These are phyloP conservation scores for Boletus reticulatus DNA, from an alignment of 768 basidiomycete genomes.

Conservation along the genomic window DNA sequence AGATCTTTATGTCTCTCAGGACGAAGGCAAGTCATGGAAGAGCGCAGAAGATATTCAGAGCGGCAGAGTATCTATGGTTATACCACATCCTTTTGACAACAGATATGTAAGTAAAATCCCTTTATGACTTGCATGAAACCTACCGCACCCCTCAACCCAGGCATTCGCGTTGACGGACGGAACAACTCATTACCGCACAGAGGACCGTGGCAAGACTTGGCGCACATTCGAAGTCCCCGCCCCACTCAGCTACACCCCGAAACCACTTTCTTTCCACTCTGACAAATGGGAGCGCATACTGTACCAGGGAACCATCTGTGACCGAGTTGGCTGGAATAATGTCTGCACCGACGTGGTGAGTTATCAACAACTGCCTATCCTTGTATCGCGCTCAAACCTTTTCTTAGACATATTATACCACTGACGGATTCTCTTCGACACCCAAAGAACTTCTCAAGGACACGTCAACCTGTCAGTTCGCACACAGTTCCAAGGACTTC, in stretches of 20 bases:
- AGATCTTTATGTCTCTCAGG: slow-evolving; percentile 71
- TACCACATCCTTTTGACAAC: slow-evolving; percentile 87
- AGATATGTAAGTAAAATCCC: slow-evolving; percentile 50
- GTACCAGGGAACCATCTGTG: slow-evolving; percentile 74
- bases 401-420: slow-evolving; percentile 83
- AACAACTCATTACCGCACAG: slow-evolving; percentile 83
- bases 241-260: slow-evolving; percentile 37
- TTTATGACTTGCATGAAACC: not conserved
- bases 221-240: slow-evolving; percentile 74
- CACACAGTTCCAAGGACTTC: slow-evolving; percentile 83
- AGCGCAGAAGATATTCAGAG: slow-evolving; percentile 47
- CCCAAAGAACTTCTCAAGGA: slow-evolving; percentile 62
- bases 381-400: slow-evolving; percentile 7
- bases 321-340: slow-evolving; percentile 48
- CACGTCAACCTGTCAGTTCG: slow-evolving; percentile 82
- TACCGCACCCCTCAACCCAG: slow-evolving; percentile 37
- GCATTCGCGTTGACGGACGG: slow-evolving; percentile 81
- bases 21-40: slow-evolving; percentile 82
- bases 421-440: slow-evolving; percentile 69
- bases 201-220: slow-evolving; percentile 89
- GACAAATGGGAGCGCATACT: slow-evolving; percentile 75
- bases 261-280: slow-evolving; percentile 87
- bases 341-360: slow-evolving; percentile 72
- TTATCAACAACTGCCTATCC: not conserved
- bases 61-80: slow-evolving; percentile 65